phyloP scores from a whole-genome alignment of 2,329 filamentous ascomycete genomes.

The Colletotrichum sp. region DNA sequence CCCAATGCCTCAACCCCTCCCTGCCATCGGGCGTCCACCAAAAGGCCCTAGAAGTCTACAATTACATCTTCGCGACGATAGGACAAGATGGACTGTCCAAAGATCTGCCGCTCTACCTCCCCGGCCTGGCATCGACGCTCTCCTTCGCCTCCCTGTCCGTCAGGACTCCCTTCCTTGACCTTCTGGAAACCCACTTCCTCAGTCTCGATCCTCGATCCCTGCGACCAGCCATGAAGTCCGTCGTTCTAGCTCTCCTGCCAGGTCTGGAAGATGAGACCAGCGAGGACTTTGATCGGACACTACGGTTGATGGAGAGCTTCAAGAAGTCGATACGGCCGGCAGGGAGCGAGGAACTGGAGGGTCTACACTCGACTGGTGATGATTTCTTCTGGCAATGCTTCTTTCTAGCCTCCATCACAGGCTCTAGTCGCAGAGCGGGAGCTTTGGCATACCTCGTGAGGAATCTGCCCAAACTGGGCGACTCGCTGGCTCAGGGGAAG shows the following conservation, averaged over 20 bases:
- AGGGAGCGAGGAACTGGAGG: conserved; percentile 54
- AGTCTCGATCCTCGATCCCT: conserved; percentile 73
- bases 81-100: conserved; percentile 79
- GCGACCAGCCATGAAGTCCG: conserved; percentile 86
- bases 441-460: conserved; percentile 86
- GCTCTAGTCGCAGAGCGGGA: conserved; percentile 81
- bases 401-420: conserved; percentile 91
- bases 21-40: conserved; percentile 97
- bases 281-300: conserved; percentile 91
- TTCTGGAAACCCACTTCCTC: conserved; percentile 83
- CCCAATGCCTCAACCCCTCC: conserved; percentile 93
- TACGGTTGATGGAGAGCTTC: conserved; percentile 79
- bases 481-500: conserved; percentile 33
- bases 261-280: conserved; percentile 95
- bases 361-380: conserved; percentile 66
- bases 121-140: conserved; percentile 85
- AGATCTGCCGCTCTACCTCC: conserved; percentile 87
- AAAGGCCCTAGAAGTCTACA: conserved; percentile 94
- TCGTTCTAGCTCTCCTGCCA: conserved; percentile 87
- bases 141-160: conserved; percentile 95
- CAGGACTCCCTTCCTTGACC: conserved; percentile 80
- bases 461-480: conserved; percentile 75
- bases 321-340: conserved; percentile 69
- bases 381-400: conserved; percentile 99
- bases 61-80: conserved; percentile 85